Percentiles rank a stretch among this genome's conserved stretches.
These are phyloP conservation scores for Spirogloea muscicola DNA, from an alignment of 139 green algal species.

Conservation along the genomic window DNA sequence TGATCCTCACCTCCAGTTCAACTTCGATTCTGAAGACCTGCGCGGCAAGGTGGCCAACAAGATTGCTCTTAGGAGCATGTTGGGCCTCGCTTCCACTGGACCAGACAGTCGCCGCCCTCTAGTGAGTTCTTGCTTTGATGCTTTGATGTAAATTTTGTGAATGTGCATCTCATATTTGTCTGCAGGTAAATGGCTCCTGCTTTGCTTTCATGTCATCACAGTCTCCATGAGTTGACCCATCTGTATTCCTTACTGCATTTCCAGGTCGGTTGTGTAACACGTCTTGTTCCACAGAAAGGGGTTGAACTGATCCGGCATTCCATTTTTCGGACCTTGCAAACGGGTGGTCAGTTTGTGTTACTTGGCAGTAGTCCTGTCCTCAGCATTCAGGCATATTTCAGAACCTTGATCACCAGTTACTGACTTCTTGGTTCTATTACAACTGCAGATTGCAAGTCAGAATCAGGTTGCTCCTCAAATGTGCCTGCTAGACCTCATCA, in stretches of 20 bases:
- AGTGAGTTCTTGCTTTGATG: slow-evolving; percentile 11
- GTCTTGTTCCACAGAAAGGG: slow-evolving; percentile 80
- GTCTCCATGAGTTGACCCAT: too few relatives aligned
- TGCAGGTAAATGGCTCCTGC: too few relatives aligned
- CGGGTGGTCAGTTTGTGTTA: slow-evolving; percentile 89
- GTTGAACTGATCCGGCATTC: slow-evolving; percentile 95
- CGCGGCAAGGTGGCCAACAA: slow-evolving; percentile 62
- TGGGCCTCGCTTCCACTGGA: slow-evolving; percentile 34
- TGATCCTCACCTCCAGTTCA: slow-evolving; percentile 50
- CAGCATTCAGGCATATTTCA: slow-evolving; percentile 46
- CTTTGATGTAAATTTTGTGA: too few relatives aligned
- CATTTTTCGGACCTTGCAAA: slow-evolving; percentile 47
- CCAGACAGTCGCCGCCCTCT: slow-evolving; percentile 20
- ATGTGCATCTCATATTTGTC: too few relatives aligned
- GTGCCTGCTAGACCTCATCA: too few relatives aligned
- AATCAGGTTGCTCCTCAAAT: too few relatives aligned
- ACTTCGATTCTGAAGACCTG: slow-evolving; percentile 44
- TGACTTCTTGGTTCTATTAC: too few relatives aligned
- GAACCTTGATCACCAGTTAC: too few relatives aligned
- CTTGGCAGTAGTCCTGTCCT: slow-evolving; percentile 86
- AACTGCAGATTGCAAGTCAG: too few relatives aligned
- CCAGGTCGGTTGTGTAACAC: slow-evolving; percentile 52
- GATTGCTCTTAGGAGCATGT: slow-evolving; percentile 34
- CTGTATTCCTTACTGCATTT: neutral
- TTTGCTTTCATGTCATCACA: too few relatives aligned